Evolutionary conservation across 23 red algal species (phyloP).

Genomic region (Rhodosorus marinus): DNA sequence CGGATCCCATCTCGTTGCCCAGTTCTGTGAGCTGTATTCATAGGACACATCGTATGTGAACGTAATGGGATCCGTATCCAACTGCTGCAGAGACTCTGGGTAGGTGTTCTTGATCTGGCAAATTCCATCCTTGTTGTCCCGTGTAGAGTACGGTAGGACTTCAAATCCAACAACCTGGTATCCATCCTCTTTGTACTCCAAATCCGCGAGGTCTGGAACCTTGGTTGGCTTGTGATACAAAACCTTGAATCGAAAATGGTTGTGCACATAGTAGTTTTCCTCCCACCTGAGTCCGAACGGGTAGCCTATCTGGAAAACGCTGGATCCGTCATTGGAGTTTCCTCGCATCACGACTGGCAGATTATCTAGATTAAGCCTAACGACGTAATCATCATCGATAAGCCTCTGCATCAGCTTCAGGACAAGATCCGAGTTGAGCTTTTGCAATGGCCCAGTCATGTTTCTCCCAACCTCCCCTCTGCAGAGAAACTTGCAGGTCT

Average conservation of each 20-base stretch:
- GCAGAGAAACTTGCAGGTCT: conserved; percentile 71
- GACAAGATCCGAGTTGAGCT: conserved; percentile 3
- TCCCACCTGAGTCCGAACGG: conserved; percentile 17
- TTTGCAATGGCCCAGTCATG: conserved; percentile 19
- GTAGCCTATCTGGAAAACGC: conserved; percentile 71
- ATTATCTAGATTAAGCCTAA: conserved; percentile 73
- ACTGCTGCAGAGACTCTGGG: neutral
- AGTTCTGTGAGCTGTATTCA: conserved; percentile 48
- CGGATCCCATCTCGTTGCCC: conserved; percentile 90
- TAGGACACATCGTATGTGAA: conserved; percentile 80
- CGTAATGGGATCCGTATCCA: conserved; percentile 5
- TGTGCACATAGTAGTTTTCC: conserved; percentile 30
- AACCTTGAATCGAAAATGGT: conserved; percentile 79
- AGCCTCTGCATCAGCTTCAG: neutral
- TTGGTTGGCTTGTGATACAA: conserved; percentile 45
- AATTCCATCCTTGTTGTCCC: conserved; percentile 10
- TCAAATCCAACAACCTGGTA: conserved; percentile 93
- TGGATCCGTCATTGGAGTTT: conserved; percentile 16
- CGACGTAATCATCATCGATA: conserved; percentile 45
- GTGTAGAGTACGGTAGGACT: conserved; percentile 41
- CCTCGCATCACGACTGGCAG: conserved; percentile 56
- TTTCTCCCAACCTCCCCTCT: conserved; percentile 22
- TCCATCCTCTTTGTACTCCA: conserved; percentile 1
- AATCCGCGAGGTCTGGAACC: conserved; percentile 2
- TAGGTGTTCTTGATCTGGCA: conserved; percentile 15